Evolutionary conservation across 768 basidiomycete genomes (phyloP).

Genomic region (Calvatia gigantea): DNA sequence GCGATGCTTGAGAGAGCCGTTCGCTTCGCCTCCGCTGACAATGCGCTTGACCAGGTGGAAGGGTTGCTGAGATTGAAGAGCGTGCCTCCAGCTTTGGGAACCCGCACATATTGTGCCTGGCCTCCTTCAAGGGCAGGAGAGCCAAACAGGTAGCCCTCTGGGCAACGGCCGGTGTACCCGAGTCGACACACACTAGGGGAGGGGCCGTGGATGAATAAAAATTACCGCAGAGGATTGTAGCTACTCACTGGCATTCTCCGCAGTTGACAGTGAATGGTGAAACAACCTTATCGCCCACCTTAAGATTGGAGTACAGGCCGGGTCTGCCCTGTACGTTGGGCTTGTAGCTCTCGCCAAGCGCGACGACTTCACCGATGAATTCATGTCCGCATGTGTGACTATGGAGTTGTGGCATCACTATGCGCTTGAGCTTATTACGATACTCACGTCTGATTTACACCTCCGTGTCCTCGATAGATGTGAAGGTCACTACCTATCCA

Average conservation of each 20-base stretch:
- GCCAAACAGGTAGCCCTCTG: constrained; percentile 60
- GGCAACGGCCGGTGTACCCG: constrained; percentile 71
- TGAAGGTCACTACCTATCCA: constrained; percentile 65
- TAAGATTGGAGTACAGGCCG: constrained; percentile 56
- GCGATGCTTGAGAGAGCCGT: constrained; percentile 39
- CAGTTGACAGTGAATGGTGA: constrained; percentile 82
- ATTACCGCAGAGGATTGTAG: neutral
- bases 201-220: neutral
- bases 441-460: constrained; percentile 48
- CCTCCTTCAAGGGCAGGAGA: constrained; percentile 64
- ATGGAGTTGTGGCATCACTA: neutral
- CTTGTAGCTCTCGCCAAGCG: constrained; percentile 58
- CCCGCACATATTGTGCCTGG: constrained; percentile 77
- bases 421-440: neutral
- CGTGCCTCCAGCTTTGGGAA: constrained; percentile 78
- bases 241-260: constrained; percentile 76
- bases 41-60: constrained; percentile 38
- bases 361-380: constrained; percentile 69
- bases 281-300: constrained; percentile 73
- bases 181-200: constrained; percentile 58
- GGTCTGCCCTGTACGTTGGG: constrained; percentile 45
- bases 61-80: constrained; percentile 60
- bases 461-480: constrained; percentile 63
- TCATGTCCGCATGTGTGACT: constrained; percentile 76
- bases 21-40: constrained; percentile 32